phyloP scores from a whole-genome alignment of 495 filamentous ascomycete genomes.

The Neurospora discreta region DNA sequence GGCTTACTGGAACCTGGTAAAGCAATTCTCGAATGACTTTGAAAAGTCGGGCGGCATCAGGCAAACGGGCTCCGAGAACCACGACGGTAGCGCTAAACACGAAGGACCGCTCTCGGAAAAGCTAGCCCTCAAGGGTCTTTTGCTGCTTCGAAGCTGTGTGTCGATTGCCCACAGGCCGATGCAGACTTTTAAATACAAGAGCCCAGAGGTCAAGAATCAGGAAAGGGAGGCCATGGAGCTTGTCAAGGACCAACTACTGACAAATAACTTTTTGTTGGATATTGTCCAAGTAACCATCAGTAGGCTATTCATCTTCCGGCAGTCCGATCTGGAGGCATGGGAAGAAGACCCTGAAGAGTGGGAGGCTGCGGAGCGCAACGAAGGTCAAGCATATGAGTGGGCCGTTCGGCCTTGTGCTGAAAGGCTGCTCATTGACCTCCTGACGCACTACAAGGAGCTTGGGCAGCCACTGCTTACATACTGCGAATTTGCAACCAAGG shows the following conservation, averaged over 20 bases:
- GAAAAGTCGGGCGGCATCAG: constrained; percentile 37
- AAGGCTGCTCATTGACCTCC: constrained; percentile 83
- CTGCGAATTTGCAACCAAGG: constrained; percentile 61
- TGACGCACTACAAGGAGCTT: constrained; percentile 73
- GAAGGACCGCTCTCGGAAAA: constrained; percentile 56
- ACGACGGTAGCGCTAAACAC: constrained; percentile 41
- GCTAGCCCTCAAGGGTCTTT: constrained; percentile 66
- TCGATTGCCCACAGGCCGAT: constrained; percentile 71
- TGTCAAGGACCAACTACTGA: constrained; percentile 62
- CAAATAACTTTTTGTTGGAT: constrained; percentile 58
- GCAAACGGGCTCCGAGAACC: constrained; percentile 33
- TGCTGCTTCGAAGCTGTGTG: constrained; percentile 72
- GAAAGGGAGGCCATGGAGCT: constrained; percentile 50
- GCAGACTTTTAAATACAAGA: constrained; percentile 71
- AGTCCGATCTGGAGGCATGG: constrained; percentile 78
- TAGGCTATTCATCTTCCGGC: constrained; percentile 79
- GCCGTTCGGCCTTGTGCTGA: constrained; percentile 83
- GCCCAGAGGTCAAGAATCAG: constrained; percentile 57
- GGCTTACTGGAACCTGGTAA: constrained; percentile 73
- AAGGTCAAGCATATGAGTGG: constrained; percentile 75
- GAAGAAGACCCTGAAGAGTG: constrained; percentile 87
- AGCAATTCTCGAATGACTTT: constrained; percentile 62
- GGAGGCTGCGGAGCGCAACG: constrained; percentile 73
- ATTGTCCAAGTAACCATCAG: constrained; percentile 76
- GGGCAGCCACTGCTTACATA: constrained; percentile 66